Conservation (phyloP, 345 rosid species). For the Eucalyptus curtisii region DNA sequence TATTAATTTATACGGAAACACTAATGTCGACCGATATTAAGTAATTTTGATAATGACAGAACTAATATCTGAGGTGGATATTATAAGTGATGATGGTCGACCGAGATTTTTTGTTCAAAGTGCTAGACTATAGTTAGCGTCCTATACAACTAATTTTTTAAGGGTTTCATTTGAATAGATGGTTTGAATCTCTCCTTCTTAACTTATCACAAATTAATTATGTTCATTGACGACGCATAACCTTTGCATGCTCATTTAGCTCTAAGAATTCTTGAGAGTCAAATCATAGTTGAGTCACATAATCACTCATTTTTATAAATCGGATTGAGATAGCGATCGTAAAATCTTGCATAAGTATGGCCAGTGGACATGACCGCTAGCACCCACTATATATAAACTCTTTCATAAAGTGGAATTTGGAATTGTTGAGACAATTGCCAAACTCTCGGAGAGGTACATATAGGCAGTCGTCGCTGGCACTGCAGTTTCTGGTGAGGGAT, state of each 20-base stretch:
- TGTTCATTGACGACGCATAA: background rate
- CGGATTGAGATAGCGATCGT: background rate
- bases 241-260: background rate
- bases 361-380: background rate
- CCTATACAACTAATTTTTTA: background rate
- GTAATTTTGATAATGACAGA: background rate
- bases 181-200: background rate
- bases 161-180: background rate
- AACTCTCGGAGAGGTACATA: slow-evolving; percentile 47
- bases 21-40: background rate
- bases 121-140: background rate
- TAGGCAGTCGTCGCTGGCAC: slow-evolving; percentile 85
- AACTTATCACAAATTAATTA: background rate
- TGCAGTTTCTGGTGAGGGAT: slow-evolving; percentile 63
- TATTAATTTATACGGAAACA: background rate
- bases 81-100: background rate
- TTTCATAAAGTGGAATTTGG: background rate
- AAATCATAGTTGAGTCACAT: background rate
- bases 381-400: background rate
- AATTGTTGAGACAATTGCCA: background rate
- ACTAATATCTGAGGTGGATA: background rate
- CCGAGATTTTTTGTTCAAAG: background rate
- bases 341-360: background rate
- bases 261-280: background rate
- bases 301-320: background rate